These are phyloP conservation scores for Beauveria caledonica DNA, from an alignment of 2,329 filamentous ascomycete genomes.

Conservation along the genomic window DNA sequence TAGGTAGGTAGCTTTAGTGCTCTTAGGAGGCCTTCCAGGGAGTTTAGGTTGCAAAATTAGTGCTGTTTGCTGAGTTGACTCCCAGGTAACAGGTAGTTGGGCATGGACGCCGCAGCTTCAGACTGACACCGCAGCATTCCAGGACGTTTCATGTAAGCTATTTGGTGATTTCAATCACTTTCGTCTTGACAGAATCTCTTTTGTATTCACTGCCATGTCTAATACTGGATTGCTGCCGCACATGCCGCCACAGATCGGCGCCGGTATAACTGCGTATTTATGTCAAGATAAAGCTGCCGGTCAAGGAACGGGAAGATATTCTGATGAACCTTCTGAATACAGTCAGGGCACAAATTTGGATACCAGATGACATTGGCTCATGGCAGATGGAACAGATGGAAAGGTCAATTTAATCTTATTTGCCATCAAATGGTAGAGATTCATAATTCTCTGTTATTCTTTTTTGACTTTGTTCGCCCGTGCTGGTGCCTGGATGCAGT, in stretches of 20 bases:
- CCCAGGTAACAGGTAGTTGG: slow-evolving; percentile 4
- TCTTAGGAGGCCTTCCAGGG: not conserved
- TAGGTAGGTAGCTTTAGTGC: not conserved
- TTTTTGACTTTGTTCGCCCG: not conserved
- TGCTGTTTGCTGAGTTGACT: not conserved
- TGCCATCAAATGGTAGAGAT: not conserved
- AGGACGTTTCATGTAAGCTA: too few relatives aligned
- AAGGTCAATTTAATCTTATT: too few relatives aligned
- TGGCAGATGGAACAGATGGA: not conserved
- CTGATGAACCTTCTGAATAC: too few relatives aligned
- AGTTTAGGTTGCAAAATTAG: not conserved
- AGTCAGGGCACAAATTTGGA: not conserved
- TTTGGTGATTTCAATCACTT: too few relatives aligned
- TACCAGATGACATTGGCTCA: not conserved
- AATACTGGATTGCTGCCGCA: too few relatives aligned
- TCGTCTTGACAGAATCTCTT: too few relatives aligned
- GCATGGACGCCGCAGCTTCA: not conserved
- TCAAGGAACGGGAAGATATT: too few relatives aligned
- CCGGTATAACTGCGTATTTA: too few relatives aligned
- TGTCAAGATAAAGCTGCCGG: too few relatives aligned
- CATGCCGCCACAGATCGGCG: too few relatives aligned
- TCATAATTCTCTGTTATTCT: not conserved
- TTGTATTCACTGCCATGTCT: too few relatives aligned
- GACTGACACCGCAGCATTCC: not conserved
- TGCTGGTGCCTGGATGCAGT: not conserved